phyloP scores from a whole-genome alignment of 1,284 basidiomycete species.

The Ustilago esculenta region DNA sequence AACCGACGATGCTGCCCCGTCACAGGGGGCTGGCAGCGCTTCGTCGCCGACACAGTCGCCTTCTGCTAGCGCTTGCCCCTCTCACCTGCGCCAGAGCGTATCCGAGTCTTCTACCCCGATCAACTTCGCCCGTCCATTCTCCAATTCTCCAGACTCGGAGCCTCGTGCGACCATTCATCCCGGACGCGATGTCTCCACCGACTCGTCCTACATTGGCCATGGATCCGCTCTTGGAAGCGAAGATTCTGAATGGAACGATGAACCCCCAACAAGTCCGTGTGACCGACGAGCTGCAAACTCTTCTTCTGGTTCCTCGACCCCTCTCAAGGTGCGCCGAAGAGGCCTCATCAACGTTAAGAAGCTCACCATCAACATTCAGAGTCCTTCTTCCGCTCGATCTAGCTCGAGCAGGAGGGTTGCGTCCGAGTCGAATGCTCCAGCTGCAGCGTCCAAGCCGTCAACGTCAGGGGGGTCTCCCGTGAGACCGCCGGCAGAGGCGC shows the following conservation, averaged over 20 bases:
- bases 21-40: background rate
- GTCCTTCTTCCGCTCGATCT: background rate
- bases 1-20: background rate
- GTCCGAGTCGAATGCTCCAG: constrained; percentile 3
- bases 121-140: constrained; percentile 29
- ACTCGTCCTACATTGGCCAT: constrained; percentile 8
- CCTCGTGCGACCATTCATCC: background rate
- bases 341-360: constrained; percentile 29
- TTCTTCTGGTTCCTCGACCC: constrained; percentile 9
- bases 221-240: constrained; percentile 1
- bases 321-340: constrained; percentile 27
- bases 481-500: background rate
- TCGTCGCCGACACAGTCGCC: constrained; percentile 1
- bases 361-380: constrained; percentile 18
- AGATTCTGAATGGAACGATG: constrained; percentile 13
- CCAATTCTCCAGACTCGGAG: background rate
- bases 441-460: background rate
- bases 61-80: constrained; percentile 8
- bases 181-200: background rate
- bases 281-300: constrained; percentile 11
- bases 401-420: constrained; percentile 3
- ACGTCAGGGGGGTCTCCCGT: background rate
- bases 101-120: constrained; percentile 14
- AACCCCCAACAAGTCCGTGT: background rate
- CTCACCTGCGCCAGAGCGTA: constrained; percentile 14